Evolutionary conservation across 2,329 filamentous ascomycete genomes (phyloP).

Genomic region (Didymellaceae sp.): DNA sequence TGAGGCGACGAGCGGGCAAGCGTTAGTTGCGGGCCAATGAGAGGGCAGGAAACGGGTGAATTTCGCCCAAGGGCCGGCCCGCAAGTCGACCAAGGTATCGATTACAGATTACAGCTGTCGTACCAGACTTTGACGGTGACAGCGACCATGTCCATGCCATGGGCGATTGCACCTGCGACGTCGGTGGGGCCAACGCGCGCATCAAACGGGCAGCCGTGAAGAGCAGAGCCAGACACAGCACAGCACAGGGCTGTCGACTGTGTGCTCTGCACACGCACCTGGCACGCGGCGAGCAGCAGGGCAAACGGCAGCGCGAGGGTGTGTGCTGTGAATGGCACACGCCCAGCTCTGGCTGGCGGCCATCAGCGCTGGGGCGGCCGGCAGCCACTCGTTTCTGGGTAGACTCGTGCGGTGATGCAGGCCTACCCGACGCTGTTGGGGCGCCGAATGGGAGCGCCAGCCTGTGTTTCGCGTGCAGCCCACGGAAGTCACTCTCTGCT

Average conservation of each 20-base stretch:
- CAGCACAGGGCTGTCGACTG: background rate
- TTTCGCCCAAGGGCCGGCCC: slow-evolving; percentile 42
- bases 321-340: slow-evolving; percentile 6
- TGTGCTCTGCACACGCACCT: background rate
- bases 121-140: slow-evolving; percentile 21
- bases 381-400: slow-evolving; percentile 14
- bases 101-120: slow-evolving; percentile 36
- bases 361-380: slow-evolving; percentile 2
- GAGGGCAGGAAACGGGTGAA: slow-evolving; percentile 22
- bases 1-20: background rate
- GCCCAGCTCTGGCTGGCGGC: background rate
- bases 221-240: background rate
- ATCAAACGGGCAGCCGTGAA: slow-evolving; percentile 11
- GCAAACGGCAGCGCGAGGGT: slow-evolving; percentile 20
- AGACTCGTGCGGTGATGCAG: slow-evolving; percentile 33
- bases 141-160: background rate
- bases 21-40: slow-evolving; percentile 30
- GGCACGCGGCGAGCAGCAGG: slow-evolving; percentile 12
- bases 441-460: slow-evolving; percentile 37
- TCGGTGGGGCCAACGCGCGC: background rate
- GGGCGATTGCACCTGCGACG: too few relatives aligned
- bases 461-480: slow-evolving; percentile 19
- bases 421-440: slow-evolving; percentile 44
- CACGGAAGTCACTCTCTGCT: slow-evolving; percentile 11
- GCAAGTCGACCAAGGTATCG: slow-evolving; percentile 35